phyloP scores from a whole-genome alignment of 2,329 filamentous ascomycete species.

The Aspergillus spinulosporus region DNA sequence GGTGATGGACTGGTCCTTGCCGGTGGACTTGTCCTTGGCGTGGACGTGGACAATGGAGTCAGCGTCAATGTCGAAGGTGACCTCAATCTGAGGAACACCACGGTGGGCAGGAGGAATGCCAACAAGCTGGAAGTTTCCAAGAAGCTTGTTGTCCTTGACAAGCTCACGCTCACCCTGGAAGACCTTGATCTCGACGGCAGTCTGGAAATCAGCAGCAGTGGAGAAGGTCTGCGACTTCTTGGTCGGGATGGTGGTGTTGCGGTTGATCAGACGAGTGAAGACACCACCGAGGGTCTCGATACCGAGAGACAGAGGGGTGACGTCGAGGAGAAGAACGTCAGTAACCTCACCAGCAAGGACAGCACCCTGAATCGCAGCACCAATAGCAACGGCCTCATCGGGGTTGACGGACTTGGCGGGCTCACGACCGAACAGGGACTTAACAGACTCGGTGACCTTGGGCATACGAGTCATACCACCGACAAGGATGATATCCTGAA shows the following conservation, averaged over 20 bases:
- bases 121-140: conserved; percentile 99
- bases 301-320: conserved; percentile 93
- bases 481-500: conserved; percentile 96
- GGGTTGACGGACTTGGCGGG: conserved; percentile 98
- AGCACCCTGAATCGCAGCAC: conserved; percentile 95
- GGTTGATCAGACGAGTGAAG: conserved; percentile 97
- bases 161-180: conserved; percentile 99
- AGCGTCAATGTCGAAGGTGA: conserved; percentile 98
- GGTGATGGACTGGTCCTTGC: conserved; percentile 99
- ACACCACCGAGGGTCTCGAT: conserved; percentile 98
- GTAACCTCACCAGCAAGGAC: conserved; percentile 96
- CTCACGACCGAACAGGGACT: conserved; percentile 93
- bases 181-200: conserved; percentile 98
- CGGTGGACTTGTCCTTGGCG: conserved; percentile 98
- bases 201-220: conserved; percentile 96
- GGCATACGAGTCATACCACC: conserved; percentile 99
- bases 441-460: conserved; percentile 94
- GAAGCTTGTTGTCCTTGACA: conserved; percentile 95
- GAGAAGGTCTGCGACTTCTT: conserved; percentile 99
- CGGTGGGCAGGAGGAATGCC: conserved; percentile 95
- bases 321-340: conserved; percentile 91
- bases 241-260: conserved; percentile 98
- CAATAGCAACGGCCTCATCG: conserved; percentile 96
- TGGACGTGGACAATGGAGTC: conserved; percentile 97
- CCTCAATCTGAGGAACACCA: conserved; percentile 94